Evolutionary conservation across 106 monocot species (phyloP), one percentile per base, ranked within the genome.

Genomic region (Allium sativum): DNA sequence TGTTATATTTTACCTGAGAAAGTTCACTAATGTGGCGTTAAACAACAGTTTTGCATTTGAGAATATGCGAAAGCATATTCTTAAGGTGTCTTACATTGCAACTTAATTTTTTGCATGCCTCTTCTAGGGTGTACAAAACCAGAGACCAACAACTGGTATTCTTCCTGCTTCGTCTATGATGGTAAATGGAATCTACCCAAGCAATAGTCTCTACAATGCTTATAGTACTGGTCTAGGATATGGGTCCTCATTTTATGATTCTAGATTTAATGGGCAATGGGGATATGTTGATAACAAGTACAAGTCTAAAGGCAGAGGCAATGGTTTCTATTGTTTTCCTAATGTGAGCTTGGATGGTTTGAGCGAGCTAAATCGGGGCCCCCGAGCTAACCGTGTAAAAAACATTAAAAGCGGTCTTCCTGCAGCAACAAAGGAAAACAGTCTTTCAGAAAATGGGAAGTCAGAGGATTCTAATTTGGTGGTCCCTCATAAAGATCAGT

Each of bases 311-410:
- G 86, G 71, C 12, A 45, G 77, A 58, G 70, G 77, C 42, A 84
- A 81, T 78, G 85, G 79, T 10, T 75, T 68, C 21, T 86, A 73
- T 68, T 64, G 61, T 31, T 78, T 71, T 74, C 71, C 57, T 11
- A 84, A 74, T 74, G 81, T 78, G 83, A 92, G 77, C 52, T 69
- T 77, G 44, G 80, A 92, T 53, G 84, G 78, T 14, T 50, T 81
- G 41, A 77, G 68, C 59, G 92, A 92, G 53, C 58, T 92, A 21
- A 92, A 78, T 60, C 69, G 83, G 46, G 91, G 91, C n/a, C 91
- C 91, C 12, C 75, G 92, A 63, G 72, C 81, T 12, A 16, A 16
- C 19, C 75, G 68, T n/a, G 65, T 73, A 18, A 87, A 70, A 58
- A 80, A 56, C 55, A 69, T 65, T 12, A 80, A 83, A 66, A 63